These are phyloP conservation scores for Tetrapisispora nanseiensis DNA, from an alignment of 805 yeast genomes.

Conservation along the genomic window DNA sequence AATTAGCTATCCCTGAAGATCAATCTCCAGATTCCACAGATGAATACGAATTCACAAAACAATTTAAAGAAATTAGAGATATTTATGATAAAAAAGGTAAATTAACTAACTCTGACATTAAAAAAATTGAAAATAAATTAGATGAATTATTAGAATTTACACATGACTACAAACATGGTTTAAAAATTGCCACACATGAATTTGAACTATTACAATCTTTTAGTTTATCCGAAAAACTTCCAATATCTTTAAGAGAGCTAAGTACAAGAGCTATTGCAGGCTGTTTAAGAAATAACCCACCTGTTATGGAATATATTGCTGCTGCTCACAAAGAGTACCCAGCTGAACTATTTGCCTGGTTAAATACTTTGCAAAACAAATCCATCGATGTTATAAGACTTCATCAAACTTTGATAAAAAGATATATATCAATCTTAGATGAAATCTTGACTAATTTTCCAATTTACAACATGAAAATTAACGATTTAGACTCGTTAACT, in stretches of 20 bases:
- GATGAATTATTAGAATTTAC: slow-evolving; percentile 47
- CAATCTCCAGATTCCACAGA: background rate
- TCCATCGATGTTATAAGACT: slow-evolving; percentile 1
- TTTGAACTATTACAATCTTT: slow-evolving; percentile 14
- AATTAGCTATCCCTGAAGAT: background rate
- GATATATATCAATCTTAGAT: slow-evolving; percentile 24
- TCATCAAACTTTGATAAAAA: slow-evolving; percentile 11
- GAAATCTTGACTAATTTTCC: slow-evolving; percentile 15
- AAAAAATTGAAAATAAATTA: slow-evolving; percentile 15
- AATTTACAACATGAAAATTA: slow-evolving; percentile 3
- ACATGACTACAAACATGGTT: slow-evolving; percentile 58
- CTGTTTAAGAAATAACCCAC: slow-evolving; percentile 64
- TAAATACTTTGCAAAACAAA: background rate
- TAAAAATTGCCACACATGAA: slow-evolving; percentile 32
- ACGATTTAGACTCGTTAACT: slow-evolving; percentile 13
- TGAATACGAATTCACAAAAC: slow-evolving; percentile 22
- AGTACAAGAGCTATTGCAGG: slow-evolving; percentile 54
- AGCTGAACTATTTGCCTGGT: slow-evolving; percentile 1
- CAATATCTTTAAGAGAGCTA: slow-evolving; percentile 35
- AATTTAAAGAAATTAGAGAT: slow-evolving; percentile 24
- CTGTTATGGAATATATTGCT: slow-evolving; percentile 38
- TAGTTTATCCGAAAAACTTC: slow-evolving; percentile 10
- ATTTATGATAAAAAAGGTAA: slow-evolving; percentile 7
- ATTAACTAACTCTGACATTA: slow-evolving; percentile 8
- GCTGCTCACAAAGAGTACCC: slow-evolving; percentile 24